Evolutionary conservation across 2,329 filamentous ascomycete species (phyloP).

Genomic region (Zymoseptoria crescenta): DNA sequence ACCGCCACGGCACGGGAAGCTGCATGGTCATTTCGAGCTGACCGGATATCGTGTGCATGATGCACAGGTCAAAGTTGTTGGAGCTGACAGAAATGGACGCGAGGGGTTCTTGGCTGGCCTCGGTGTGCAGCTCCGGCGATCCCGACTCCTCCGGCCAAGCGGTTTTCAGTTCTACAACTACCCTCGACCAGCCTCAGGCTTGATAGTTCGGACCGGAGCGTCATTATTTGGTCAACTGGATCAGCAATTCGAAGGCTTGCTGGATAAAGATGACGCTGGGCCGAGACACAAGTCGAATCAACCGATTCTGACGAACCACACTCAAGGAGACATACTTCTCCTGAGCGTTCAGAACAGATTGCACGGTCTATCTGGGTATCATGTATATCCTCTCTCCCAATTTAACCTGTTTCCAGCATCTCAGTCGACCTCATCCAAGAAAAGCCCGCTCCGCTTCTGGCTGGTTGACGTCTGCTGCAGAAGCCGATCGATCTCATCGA

Average conservation of each 20-base stretch:
- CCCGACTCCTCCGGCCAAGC: not conserved
- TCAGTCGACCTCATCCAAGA: not conserved
- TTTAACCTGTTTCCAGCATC: not conserved
- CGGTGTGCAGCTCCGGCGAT: not conserved
- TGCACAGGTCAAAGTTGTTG: not conserved
- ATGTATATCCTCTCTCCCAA: not conserved
- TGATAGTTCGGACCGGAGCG: no score
- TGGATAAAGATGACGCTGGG: not conserved
- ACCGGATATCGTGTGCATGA: not conserved
- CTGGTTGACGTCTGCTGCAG: constrained; percentile 14
- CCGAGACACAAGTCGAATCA: not conserved
- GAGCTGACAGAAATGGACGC: not conserved
- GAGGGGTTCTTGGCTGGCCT: not conserved
- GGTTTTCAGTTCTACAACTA: not conserved
- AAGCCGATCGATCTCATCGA: constrained; percentile 14
- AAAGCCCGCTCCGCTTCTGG: constrained; percentile 7
- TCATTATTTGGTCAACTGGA: no score
- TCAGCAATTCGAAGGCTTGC: not conserved
- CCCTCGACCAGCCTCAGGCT: not conserved
- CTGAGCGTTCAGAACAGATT: not conserved
- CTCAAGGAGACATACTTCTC: not conserved
- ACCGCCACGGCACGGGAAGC: not conserved
- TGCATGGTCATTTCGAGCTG: not conserved
- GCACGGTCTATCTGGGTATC: not conserved
- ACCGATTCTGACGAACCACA: not conserved